Base-by-base conservation (phyloP, 208 protist species). In the Crithidia thermophila region DNA sequence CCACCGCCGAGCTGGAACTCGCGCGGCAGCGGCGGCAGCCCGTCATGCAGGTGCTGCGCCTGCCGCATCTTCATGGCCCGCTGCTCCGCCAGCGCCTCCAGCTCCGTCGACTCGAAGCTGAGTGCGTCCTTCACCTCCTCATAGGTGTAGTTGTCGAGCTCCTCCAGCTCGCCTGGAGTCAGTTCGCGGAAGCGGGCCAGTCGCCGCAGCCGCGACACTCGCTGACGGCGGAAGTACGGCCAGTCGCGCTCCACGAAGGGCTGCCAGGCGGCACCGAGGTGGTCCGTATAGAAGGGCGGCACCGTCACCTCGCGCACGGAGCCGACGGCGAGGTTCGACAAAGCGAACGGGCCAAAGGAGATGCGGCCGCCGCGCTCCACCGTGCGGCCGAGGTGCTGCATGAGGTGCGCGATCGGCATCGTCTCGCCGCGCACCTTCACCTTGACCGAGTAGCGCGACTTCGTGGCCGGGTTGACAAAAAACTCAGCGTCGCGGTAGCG, bases 161-260 rank as follows among this genome's bases (percentile, higher is more conserved):
- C 88, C 67, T 96, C 88, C 36, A 84, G 53, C 65, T 96, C 91
- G 28, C 75, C 76, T 30, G 87, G 81, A 2, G 85, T 91, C 46
- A 96, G 75, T 59, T 94, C 85, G 50, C 91, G 88, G 42, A 89
- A 87, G 11, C 82, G 79, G 55, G 67, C 46, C 20, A 94, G 75
- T 11, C 73, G 75, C 14, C 84, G 79, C 46, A 96, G 72, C 21
- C 84, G 78, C 7, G 58, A 36, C 21, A 93, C 83, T 42, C 91
- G 88, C 71, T 90, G 88, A 21, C 87, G 85, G 20, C 91, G 76
- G 55, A 94, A 94, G 68, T 84, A 94, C 8, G 91, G 91, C 89
- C 88, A 94, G 72, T 96, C 91, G 39, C 91, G 83, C 63, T 96
- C 91, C 47, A 96, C 72, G 65, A 96, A 96, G 8, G 84, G 72